Evolutionary conservation across 768 basidiomycete species (phyloP).

Genomic region (Leccinum imitatum): DNA sequence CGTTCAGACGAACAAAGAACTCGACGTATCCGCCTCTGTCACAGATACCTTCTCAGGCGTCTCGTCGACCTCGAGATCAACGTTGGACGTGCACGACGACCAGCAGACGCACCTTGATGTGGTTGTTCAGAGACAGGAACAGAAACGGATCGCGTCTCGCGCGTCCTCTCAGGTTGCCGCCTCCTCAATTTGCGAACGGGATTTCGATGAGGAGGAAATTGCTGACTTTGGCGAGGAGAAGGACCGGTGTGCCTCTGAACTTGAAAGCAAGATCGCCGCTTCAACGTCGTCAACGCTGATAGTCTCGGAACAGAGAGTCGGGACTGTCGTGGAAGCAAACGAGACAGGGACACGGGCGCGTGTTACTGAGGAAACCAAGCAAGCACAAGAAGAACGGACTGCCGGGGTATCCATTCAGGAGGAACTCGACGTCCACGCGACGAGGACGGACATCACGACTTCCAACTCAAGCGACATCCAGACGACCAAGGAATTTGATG

Average conservation of each 20-base stretch:
- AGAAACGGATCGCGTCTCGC: neutral
- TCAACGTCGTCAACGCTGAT: neutral
- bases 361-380: neutral
- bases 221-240: neutral
- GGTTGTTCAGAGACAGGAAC: neutral
- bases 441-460: neutral
- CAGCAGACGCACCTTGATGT: neutral
- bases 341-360: neutral
- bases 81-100: neutral
- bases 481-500: neutral
- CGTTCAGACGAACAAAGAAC: neutral
- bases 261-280: neutral
- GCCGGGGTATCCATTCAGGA: neutral
- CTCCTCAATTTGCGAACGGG: neutral
- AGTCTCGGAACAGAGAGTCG: neutral
- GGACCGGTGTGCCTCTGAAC: neutral
- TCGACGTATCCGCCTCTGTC: neutral
- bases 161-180: neutral
- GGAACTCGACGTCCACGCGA: neutral
- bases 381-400: neutral
- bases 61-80: neutral
- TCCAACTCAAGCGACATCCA: neutral
- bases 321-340: neutral
- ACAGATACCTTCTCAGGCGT: neutral
- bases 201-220: neutral